phyloP scores from a whole-genome alignment of 306 rosid species.

The Cotoneaster glaucophyllus region DNA sequence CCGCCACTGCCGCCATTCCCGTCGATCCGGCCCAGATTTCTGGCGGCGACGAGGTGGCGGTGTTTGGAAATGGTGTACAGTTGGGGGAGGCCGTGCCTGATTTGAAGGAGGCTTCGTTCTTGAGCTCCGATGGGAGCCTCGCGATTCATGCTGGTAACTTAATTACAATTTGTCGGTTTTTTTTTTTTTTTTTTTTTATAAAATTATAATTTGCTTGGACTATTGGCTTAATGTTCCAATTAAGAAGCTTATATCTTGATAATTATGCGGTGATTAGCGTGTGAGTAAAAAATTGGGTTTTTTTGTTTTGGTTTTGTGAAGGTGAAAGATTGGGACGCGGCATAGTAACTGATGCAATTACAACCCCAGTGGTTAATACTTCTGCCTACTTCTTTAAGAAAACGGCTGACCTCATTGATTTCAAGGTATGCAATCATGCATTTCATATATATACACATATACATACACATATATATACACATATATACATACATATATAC shows the following conservation, averaged over 20 bases:
- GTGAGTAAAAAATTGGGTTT: conserved; percentile 13
- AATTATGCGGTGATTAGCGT: conserved; percentile 7
- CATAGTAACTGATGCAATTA: conserved; percentile 76
- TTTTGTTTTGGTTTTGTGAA: conserved; percentile 20
- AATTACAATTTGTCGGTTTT: background rate
- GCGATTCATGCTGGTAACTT: conserved; percentile 73
- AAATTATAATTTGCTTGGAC: background rate
- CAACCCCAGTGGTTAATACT: conserved; percentile 91
- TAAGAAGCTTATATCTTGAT: background rate
- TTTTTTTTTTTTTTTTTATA: background rate
- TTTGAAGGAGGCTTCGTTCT: conserved; percentile 53
- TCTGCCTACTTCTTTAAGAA: conserved; percentile 78
- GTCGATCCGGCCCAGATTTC: conserved; percentile 26
- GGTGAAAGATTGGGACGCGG: conserved; percentile 92
- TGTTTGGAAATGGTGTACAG: conserved; percentile 43
- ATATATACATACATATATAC: too few species aligned
- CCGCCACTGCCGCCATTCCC: conserved; percentile 39
- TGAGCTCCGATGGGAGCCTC: conserved; percentile 64
- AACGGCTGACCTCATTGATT: conserved; percentile 72
- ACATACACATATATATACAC: background rate
- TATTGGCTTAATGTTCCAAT: background rate
- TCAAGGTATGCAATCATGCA: conserved; percentile 48
- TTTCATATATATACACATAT: background rate
- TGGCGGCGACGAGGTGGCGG: conserved; percentile 41
- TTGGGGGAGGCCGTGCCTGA: conserved; percentile 28